These are phyloP conservation scores for Hyphopichia homilentoma DNA, from an alignment of 805 yeast species.

Conservation along the genomic window DNA sequence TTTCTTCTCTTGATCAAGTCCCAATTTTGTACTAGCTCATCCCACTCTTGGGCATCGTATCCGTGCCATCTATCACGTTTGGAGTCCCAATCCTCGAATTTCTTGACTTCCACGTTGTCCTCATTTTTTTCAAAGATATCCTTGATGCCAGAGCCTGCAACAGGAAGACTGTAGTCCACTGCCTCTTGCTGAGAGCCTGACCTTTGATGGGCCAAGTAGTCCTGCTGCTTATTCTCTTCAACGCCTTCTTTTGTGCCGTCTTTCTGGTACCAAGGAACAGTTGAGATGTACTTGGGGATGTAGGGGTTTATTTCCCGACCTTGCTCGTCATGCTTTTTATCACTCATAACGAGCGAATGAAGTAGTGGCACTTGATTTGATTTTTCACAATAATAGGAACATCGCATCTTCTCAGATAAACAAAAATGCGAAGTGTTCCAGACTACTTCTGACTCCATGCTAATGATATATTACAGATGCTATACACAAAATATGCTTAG, in stretches of 20 bases:
- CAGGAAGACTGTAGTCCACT: conserved; percentile 47
- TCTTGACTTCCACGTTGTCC: conserved; percentile 21
- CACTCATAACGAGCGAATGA: too few relatives aligned
- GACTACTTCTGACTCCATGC: too few relatives aligned
- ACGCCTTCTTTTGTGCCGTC: conserved; percentile 25
- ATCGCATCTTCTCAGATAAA: too few relatives aligned
- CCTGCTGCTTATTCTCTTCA: conserved; percentile 39
- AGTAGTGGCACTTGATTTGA: too few relatives aligned
- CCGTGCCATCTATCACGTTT: conserved; percentile 84
- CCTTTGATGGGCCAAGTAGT: conserved; percentile 52
- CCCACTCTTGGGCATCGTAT: conserved; percentile 62
- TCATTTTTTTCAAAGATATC: conserved; percentile 35
- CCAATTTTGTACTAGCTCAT: conserved; percentile 46
- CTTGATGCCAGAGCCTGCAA: conserved; percentile 52
- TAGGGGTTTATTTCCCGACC: not conserved
- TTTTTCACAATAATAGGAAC: too few relatives aligned
- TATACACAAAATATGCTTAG: conserved; percentile 3
- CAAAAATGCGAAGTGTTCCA: too few relatives aligned
- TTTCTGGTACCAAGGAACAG: conserved; percentile 38
- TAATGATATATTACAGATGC: conserved; percentile 1
- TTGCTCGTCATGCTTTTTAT: too few relatives aligned
- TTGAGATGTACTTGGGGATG: conserved; percentile 36
- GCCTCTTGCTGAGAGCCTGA: conserved; percentile 32
- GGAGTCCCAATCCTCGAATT: conserved; percentile 55
- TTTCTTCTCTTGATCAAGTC: conserved; percentile 25